Conservation (phyloP, 2,329 filamentous ascomycete genomes). For the Cordyceps farinosa region DNA sequence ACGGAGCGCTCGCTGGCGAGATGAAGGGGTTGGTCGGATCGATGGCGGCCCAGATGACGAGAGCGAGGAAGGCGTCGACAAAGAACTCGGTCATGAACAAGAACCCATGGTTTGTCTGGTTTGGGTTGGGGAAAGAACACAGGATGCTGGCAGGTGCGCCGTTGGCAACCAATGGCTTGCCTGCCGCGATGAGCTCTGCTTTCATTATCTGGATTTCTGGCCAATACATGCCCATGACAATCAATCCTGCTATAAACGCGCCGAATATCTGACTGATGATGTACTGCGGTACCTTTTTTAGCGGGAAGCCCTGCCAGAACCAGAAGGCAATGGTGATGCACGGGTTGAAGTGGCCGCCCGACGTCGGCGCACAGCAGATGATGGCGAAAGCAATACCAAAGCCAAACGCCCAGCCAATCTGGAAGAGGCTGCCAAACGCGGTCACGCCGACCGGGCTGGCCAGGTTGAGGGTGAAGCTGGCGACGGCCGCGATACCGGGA, state of each 20-base stretch:
- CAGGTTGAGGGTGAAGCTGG: conserved; percentile 47
- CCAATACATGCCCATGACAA: conserved; percentile 56
- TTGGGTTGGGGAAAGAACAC: conserved; percentile 48
- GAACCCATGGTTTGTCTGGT: conserved; percentile 52
- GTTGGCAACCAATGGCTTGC: conserved; percentile 31
- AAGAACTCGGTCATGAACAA: conserved; percentile 59
- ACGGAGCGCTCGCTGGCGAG: conserved; percentile 43
- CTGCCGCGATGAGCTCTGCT: conserved; percentile 34
- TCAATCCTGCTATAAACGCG: conserved; percentile 50
- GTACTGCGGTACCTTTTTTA: conserved; percentile 55
- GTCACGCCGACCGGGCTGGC: conserved; percentile 32
- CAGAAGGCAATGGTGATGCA: conserved; percentile 45
- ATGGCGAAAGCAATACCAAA: conserved; percentile 58
- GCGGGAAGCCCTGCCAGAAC: conserved; percentile 56
- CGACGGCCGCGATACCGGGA: conserved; percentile 51
- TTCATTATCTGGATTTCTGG: conserved; percentile 38
- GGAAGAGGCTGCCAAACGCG: conserved; percentile 46
- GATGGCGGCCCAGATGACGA: conserved; percentile 55
- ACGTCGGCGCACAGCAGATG: conserved; percentile 51
- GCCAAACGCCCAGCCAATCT: conserved; percentile 54
- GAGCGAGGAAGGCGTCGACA: conserved; percentile 52
- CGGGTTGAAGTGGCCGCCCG: conserved; percentile 55
- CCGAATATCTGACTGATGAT: conserved; percentile 55
- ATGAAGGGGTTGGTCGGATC: conserved; percentile 59
- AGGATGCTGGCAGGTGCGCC: conserved; percentile 53